Percentiles rank a stretch among this genome's conserved stretches.
phyloP scores from a whole-genome alignment of 495 filamentous ascomycete genomes.

The Hypoxylon fragiforme region DNA sequence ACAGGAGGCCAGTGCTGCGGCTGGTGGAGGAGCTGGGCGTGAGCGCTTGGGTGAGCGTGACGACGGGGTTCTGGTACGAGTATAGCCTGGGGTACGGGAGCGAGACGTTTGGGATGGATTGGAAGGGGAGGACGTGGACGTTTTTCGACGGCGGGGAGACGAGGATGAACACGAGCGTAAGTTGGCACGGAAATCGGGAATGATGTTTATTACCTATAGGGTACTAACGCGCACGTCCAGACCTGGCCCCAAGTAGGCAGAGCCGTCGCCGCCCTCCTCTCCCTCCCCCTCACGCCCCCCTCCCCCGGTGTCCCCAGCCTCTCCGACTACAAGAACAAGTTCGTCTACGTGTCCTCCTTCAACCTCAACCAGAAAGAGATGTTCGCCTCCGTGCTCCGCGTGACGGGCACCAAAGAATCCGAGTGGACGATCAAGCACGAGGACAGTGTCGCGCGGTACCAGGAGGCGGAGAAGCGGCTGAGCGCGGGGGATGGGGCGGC shows the following conservation, averaged over 20 bases:
- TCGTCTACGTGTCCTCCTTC: slow-evolving; percentile 50
- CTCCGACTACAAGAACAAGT: slow-evolving; percentile 46
- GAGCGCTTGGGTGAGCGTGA: slow-evolving; percentile 54
- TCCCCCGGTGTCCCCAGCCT: slow-evolving; percentile 42
- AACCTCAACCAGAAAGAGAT: slow-evolving; percentile 50
- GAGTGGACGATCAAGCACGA: slow-evolving; percentile 61
- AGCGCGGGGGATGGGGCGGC: slow-evolving; percentile 41
- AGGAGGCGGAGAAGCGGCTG: slow-evolving; percentile 43
- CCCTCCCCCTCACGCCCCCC: slow-evolving; percentile 45
- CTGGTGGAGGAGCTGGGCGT: slow-evolving; percentile 49
- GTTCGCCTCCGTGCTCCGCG: slow-evolving; percentile 51
- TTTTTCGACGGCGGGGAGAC: slow-evolving; percentile 42
- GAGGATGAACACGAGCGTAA: slow-evolving; percentile 39
- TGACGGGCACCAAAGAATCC: slow-evolving; percentile 50
- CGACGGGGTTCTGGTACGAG: slow-evolving; percentile 50
- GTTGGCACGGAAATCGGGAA: too few relatives aligned
- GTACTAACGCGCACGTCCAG: slow-evolving; percentile 19
- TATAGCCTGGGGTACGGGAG: slow-evolving; percentile 37
- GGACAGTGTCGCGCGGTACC: slow-evolving; percentile 46
- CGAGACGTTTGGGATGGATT: slow-evolving; percentile 37
- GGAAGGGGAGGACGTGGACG: slow-evolving; percentile 35
- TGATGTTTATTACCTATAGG: too few relatives aligned
- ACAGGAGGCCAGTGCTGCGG: slow-evolving; percentile 1
- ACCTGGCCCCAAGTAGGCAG: slow-evolving; percentile 46
- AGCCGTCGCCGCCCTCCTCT: slow-evolving; percentile 42